Percentiles rank a stretch among this genome's conserved stretches.
Conservation (phyloP, 129 eudicot species). For the Smallanthus sonchifolius region DNA sequence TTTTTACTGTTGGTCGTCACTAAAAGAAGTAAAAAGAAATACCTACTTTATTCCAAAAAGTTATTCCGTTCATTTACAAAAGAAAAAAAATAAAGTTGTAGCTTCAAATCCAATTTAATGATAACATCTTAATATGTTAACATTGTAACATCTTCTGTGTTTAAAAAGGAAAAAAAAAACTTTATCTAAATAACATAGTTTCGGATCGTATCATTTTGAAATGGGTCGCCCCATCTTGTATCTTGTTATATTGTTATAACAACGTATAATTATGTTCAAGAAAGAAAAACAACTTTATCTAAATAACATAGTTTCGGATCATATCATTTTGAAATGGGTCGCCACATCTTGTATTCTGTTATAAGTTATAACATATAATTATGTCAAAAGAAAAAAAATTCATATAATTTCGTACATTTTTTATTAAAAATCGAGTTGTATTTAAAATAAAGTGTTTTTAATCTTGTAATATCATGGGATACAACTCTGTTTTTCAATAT, state of each 20-base stretch:
- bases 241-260: neutral
- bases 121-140: neutral
- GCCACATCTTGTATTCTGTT: neutral
- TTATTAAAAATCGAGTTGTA: too few species aligned
- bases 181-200: neutral
- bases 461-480: too few species aligned
- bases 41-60: neutral
- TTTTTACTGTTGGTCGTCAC: neutral
- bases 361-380: neutral
- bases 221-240: neutral
- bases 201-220: neutral
- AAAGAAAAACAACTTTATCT: neutral
- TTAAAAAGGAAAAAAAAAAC: neutral
- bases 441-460: too few species aligned
- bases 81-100: neutral
- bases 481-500: too few species aligned
- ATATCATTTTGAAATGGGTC: neutral
- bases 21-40: slow-evolving; percentile 4
- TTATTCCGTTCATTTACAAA: neutral
- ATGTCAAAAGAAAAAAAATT: neutral
- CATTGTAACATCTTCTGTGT: neutral
- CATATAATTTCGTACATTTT: too few species aligned
- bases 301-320: neutral
- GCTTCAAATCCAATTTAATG: neutral
- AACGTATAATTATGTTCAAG: neutral